Conservation (phyloP, 1,139 yeast species). For the Debaryomyces singareniensis region DNA sequence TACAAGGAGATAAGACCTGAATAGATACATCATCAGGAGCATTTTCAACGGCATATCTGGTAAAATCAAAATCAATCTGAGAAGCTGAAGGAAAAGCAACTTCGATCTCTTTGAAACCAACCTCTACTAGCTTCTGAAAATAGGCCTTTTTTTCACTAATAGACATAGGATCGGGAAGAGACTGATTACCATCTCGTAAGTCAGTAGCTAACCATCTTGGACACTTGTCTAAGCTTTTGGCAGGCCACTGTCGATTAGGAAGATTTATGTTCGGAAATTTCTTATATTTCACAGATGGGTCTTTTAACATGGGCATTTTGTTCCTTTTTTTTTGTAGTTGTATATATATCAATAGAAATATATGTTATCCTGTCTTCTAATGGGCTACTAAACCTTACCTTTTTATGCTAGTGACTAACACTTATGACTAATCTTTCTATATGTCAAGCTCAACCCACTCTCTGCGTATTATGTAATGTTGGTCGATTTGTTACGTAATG, state of each 20-base stretch:
- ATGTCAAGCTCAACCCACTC: too few relatives aligned
- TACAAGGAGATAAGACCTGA: slow-evolving; percentile 87
- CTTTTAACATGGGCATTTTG: slow-evolving; percentile 36
- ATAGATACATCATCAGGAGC: slow-evolving; percentile 92
- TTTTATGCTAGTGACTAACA: too few relatives aligned
- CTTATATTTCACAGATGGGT: slow-evolving; percentile 74
- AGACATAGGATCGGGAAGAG: slow-evolving; percentile 95
- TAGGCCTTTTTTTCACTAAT: slow-evolving; percentile 83
- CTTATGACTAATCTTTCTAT: too few relatives aligned
- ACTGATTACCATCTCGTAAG: slow-evolving; percentile 94
- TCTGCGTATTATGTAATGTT: too few relatives aligned
- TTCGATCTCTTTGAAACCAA: slow-evolving; percentile 95
- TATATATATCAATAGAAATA: too few relatives aligned
- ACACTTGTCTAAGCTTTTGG: slow-evolving; percentile 62
- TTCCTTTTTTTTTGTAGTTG: too few relatives aligned
- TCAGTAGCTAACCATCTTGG: slow-evolving; percentile 98
- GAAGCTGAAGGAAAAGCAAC: slow-evolving; percentile 96
- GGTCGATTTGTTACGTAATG: too few relatives aligned
- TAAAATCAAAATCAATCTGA: slow-evolving; percentile 93
- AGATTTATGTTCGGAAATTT: slow-evolving; percentile 62
- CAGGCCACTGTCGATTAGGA: slow-evolving; percentile 86
- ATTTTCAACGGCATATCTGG: slow-evolving; percentile 83
- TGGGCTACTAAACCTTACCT: too few relatives aligned
- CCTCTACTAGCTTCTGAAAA: slow-evolving; percentile 76
- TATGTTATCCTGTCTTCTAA: too few relatives aligned